Evolutionary conservation across 2,329 filamentous ascomycete genomes (phyloP), one percentile per base, ranked within the genome.

Genomic region (Neonectria neomacrospora): DNA sequence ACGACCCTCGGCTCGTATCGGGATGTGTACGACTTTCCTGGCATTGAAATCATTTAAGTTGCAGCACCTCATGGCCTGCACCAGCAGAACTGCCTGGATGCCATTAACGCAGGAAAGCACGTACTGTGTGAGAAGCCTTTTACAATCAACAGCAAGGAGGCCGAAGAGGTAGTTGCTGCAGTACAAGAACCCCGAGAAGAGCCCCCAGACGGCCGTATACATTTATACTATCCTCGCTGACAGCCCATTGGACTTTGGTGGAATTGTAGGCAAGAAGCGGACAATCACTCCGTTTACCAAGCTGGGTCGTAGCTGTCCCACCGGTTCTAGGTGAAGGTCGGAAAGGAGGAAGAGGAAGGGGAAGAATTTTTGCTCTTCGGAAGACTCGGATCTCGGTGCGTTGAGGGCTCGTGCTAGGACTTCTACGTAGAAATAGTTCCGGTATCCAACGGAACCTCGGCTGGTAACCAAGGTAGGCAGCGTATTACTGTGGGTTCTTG

Each of bases 101-200:
- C 80, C 11, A 82, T 83, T 45, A 71, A 66, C 1, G 75, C 74
- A 1, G 80, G 80, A 0, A 83, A 83, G 66, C 75, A 82, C 45
- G 74, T 83, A 0, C 72, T 83, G 0, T 83, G 81, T 58, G 81
- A 83, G 65, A 83, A 83, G 67, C 71, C 81, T 0, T 82, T 83
- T 56, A 75, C 79, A 2, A 58, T 82, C 54, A 82, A 76, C 26
- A 75, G 76, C 2, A 67, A 61, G 3, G 77, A 82, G 55, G 77
- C 79, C 0, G 71, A 68, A 23, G 76, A 79, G 53, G 76, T 82
- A 3, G 75, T 81, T 11, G 75, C 65, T 1, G 5, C 76, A 76
- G 20, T 82, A 81, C 65, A 61, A 56, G 45, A 61, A 45, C 3
- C 66, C 75, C 0, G 59, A 62, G 5, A 70, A 70, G 1, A 77